Conservation (phyloP, 2,329 filamentous ascomycete genomes). For the Gliomastix tumulicola region DNA sequence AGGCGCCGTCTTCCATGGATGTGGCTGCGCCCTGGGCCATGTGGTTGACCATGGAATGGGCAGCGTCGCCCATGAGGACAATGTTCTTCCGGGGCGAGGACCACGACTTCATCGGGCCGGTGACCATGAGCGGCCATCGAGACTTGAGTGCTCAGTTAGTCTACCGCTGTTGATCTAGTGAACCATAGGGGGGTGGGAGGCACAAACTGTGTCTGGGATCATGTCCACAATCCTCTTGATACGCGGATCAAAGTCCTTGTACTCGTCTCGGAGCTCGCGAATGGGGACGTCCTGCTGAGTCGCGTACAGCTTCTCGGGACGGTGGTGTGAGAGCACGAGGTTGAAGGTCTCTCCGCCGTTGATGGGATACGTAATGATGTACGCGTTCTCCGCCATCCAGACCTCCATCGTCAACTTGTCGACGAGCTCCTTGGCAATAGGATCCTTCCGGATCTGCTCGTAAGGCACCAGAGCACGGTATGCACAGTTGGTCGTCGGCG, state of each 20-base stretch:
- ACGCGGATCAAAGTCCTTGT: background rate
- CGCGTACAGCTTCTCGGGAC: background rate
- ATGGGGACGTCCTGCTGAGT: background rate
- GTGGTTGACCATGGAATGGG: conserved; percentile 13
- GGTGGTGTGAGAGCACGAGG: conserved; percentile 4
- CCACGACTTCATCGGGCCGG: background rate
- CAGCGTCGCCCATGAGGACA: conserved; percentile 12
- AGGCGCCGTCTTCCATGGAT: conserved; percentile 5
- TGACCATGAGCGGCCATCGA: background rate
- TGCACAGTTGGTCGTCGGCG: conserved; percentile 3
- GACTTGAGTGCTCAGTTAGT: background rate
- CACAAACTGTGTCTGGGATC: background rate
- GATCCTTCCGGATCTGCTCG: conserved; percentile 2
- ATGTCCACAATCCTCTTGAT: background rate
- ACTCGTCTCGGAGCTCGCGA: background rate
- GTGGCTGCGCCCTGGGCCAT: conserved; percentile 5
- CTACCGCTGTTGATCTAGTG: background rate
- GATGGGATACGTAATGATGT: conserved; percentile 6
- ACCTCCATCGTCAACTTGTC: conserved; percentile 1
- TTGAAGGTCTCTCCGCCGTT: conserved; percentile 2
- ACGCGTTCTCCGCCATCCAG: conserved; percentile 1
- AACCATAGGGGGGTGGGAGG: too few relatives aligned
- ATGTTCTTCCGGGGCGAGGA: conserved; percentile 2
- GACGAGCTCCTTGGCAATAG: background rate
- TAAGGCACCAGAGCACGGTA: conserved; percentile 4